Evolutionary conservation across 371 early-diverging fungal genomes (phyloP).

Genomic region (Rhizomucor pusillus): DNA sequence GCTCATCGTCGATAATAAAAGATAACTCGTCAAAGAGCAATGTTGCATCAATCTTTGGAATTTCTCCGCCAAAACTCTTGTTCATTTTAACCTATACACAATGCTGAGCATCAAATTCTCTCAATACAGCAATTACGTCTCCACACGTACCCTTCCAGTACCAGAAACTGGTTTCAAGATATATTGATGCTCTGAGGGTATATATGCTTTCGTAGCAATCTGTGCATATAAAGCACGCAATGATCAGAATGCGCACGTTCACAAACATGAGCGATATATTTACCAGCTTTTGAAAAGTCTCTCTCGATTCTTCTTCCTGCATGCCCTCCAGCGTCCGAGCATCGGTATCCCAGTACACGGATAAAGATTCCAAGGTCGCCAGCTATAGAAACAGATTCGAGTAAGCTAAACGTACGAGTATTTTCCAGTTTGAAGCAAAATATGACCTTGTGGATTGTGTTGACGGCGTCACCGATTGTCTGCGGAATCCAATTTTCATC

Average conservation of each 20-base stretch:
- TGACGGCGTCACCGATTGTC: conserved; percentile 75
- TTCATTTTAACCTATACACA: conserved; percentile 49
- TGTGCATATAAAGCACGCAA: conserved; percentile 7
- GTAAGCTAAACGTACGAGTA: neutral
- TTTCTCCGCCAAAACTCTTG: conserved; percentile 62
- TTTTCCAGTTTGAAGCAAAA: neutral
- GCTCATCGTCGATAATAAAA: conserved; percentile 87
- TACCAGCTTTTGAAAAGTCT: conserved; percentile 56
- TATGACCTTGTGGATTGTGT: conserved; percentile 77
- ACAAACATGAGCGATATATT: too few relatives aligned
- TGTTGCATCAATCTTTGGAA: conserved; percentile 66
- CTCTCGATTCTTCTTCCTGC: conserved; percentile 47
- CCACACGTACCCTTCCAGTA: conserved; percentile 64
- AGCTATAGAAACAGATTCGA: conserved; percentile 2
- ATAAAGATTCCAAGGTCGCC: conserved; percentile 67
- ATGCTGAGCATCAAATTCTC: conserved; percentile 3
- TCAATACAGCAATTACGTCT: neutral
- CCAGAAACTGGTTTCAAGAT: conserved; percentile 95
- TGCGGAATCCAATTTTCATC: conserved; percentile 86
- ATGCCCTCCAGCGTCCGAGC: conserved; percentile 60
- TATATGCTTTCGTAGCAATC: conserved; percentile 62
- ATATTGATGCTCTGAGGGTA: conserved; percentile 68
- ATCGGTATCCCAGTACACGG: conserved; percentile 91
- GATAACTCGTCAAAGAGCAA: conserved; percentile 90
- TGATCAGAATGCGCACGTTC: neutral